Evolutionary conservation across 345 rosid genomes (phyloP), one percentile per base, ranked within the genome.

Genomic region (Dovyalis caffra): DNA sequence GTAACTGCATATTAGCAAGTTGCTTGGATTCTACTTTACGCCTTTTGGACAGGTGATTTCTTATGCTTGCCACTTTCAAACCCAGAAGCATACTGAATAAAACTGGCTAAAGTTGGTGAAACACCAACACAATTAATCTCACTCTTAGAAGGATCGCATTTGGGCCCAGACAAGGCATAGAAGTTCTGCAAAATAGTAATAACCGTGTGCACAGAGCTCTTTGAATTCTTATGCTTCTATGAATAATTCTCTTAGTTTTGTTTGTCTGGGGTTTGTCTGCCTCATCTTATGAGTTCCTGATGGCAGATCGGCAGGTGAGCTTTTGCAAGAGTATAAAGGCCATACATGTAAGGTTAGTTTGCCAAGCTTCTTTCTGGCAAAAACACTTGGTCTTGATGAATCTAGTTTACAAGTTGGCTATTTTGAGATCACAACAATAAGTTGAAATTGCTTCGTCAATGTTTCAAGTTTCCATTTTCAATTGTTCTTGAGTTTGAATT

Each of bases 11-110:
- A 71, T 84, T 95, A 76, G 99, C 97, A 18, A 79, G 98, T 75
- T 93, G 97, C 80, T 87, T 95, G 78, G 98, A 95, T 82, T 91
- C 97, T 74, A 87, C 95, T 21, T 79, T 95, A 64, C 91, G 93
- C 57, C 91, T 93, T 75, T 83, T 95, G 83, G 99, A 95, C 81
- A 77, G 98, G 98, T 91, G 76, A 72, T 34, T 33, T 61, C 38
- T 45, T 40, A 1, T 23, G 21, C 53, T 32, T 47, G n/a, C n/a
- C n/a, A n/a, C n/a, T n/a, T n/a, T n/a, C n/a, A n/a, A n/a, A n/a
- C n/a, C n/a, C n/a, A n/a, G n/a, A n/a, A n/a, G n/a, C n/a, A n/a
- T n/a, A n/a, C n/a, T n/a, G n/a, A n/a, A n/a, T n/a, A n/a, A n/a
- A n/a, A n/a, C n/a, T n/a, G n/a, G n/a, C n/a, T n/a, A n/a, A n/a